phyloP scores from a whole-genome alignment of 306 rosid genomes.

The Spatholobus suberectus region DNA sequence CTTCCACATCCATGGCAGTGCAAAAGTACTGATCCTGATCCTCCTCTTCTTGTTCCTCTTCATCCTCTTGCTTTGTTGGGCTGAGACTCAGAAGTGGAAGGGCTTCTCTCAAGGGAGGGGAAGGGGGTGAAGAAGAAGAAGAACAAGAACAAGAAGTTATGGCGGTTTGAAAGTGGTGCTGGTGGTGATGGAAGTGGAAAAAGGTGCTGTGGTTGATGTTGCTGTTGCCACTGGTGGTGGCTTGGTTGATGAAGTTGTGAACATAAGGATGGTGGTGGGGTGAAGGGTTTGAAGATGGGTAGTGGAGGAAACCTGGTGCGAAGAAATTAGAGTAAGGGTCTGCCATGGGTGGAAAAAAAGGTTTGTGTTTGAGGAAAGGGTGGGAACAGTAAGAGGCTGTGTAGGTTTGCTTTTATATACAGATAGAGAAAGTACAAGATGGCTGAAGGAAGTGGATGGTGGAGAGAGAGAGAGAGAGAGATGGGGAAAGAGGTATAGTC shows the following conservation, averaged over 20 bases:
- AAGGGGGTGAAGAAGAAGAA: conserved; percentile 48
- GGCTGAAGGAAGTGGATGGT: conserved; percentile 78
- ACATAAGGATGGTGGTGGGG: conserved; percentile 14
- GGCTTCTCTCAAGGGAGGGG: conserved; percentile 81
- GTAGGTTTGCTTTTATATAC: conserved; percentile 42
- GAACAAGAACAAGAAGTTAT: too few species aligned
- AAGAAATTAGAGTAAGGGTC: conserved; percentile 49
- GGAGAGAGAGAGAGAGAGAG: conserved; percentile 49
- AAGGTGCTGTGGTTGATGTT: background rate
- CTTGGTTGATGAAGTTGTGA: conserved; percentile 36
- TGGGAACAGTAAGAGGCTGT: conserved; percentile 43
- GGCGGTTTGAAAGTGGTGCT: conserved; percentile 7
- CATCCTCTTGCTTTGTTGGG: conserved; percentile 47
- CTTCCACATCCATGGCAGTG: conserved; percentile 51
- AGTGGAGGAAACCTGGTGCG: conserved; percentile 29
- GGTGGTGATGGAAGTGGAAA: conserved; percentile 29
- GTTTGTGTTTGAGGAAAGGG: conserved; percentile 27
- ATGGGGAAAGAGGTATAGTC: conserved; percentile 18
- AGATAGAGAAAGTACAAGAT: conserved; percentile 69
- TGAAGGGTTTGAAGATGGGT: conserved; percentile 22
- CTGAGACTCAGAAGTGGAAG: conserved; percentile 67
- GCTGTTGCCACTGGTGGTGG: background rate
- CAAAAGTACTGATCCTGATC: background rate
- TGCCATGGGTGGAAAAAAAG: conserved; percentile 41
- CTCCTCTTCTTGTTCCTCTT: background rate